A percentile compares a stretch with the other conserved stretches of the same genome.
These are phyloP conservation scores for Exophiala lecanii-corni DNA, from an alignment of 2,329 filamentous ascomycete species.

Conservation along the genomic window DNA sequence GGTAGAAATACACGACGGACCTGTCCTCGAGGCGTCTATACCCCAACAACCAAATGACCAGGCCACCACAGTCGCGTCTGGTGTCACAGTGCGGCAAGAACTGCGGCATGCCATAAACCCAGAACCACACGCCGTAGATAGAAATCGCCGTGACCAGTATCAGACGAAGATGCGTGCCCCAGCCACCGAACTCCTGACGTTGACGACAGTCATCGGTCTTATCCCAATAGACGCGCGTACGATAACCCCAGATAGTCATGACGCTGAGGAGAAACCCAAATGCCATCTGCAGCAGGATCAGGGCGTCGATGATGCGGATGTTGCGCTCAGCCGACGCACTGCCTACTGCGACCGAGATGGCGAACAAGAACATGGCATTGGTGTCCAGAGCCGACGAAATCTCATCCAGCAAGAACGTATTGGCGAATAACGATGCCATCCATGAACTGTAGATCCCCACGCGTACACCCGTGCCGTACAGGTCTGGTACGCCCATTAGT, in stretches of 20 bases:
- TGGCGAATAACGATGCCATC: slow-evolving; percentile 19
- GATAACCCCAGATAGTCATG: slow-evolving; percentile 10
- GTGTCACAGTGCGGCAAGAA: too few species aligned
- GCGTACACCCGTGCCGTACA: slow-evolving; percentile 23
- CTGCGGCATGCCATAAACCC: too few species aligned
- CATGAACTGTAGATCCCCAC: slow-evolving; percentile 23
- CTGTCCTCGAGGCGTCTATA: too few species aligned
- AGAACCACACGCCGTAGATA: too few species aligned
- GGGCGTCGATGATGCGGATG: slow-evolving; percentile 9
- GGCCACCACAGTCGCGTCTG: too few species aligned
- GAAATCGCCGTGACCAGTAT: too few species aligned
- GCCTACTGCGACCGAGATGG: slow-evolving; percentile 5
- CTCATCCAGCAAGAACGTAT: slow-evolving; percentile 11
- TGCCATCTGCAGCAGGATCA: slow-evolving; percentile 11
- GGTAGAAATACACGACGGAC: too few species aligned
- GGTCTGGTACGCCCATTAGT: too few species aligned
- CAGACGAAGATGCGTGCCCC: slow-evolving; percentile 13
- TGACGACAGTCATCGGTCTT: slow-evolving; percentile 1
- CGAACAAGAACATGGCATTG: slow-evolving; percentile 14
- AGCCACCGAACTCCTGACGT: slow-evolving; percentile 12
- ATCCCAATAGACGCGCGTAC: slow-evolving; percentile 7
- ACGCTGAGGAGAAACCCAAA: slow-evolving; percentile 12
- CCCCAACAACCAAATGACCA: too few species aligned
- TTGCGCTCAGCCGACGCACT: slow-evolving; percentile 3
- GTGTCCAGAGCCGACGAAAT: slow-evolving; percentile 8